Conservation (phyloP, 2,329 filamentous ascomycete genomes). For the Neofusicoccum cordaticola region DNA sequence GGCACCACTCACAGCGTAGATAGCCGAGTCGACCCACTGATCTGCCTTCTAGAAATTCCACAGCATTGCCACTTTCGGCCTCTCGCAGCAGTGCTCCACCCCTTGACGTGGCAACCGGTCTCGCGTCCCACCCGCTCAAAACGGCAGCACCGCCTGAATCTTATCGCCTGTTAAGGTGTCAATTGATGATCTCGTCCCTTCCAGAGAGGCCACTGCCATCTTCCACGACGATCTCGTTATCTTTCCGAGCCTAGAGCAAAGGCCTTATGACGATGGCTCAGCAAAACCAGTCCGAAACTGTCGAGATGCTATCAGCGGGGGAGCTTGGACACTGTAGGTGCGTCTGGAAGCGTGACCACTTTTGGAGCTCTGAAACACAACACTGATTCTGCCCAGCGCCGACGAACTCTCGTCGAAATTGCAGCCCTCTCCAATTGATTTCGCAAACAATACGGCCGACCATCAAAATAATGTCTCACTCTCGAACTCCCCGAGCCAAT, state of each 20-base stretch:
- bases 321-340: background rate
- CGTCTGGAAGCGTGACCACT: background rate
- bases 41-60: background rate
- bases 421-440: background rate
- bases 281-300: background rate
- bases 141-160: background rate
- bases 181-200: background rate
- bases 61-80: background rate
- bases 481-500: background rate
- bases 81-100: background rate
- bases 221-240: too few relatives aligned
- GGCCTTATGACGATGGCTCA: background rate
- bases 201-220: background rate
- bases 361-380: background rate
- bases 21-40: conserved; percentile 5
- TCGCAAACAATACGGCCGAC: background rate
- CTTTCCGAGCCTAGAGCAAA: background rate
- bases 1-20: conserved; percentile 1
- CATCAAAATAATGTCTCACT: background rate
- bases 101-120: background rate
- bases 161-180: background rate
- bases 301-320: background rate
- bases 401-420: background rate
- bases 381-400: background rate
- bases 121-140: background rate